Evolutionary conservation across 2,329 filamentous ascomycete genomes (phyloP), one percentile per base, ranked within the genome.

Genomic region (Scortechinia acanthostroma): DNA sequence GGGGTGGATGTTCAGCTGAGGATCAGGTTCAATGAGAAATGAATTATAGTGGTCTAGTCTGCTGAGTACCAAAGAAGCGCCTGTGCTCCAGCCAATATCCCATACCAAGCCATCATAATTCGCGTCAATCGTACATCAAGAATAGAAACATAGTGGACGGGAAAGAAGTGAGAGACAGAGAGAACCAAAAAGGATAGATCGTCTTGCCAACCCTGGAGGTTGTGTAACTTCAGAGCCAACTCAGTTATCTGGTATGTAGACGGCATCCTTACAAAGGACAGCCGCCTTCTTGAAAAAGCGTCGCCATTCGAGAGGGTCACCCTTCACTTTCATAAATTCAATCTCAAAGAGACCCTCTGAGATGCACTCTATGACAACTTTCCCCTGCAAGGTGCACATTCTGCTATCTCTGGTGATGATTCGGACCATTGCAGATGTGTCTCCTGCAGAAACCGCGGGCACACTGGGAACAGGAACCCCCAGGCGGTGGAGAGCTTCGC

Each of bases 261-360:
- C 83, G 5, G 81, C 89, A 58, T 95, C 89, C 58, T 88, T 88
- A 66, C 91, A 94, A 48, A 91, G 71, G 50, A 94, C 73, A 22
- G 88, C 88, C n/a, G 96, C 78, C 63, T 89, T 91, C 68, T 98
- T 98, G 73, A 98, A 98, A 60, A 98, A 89, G 23, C 93, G 74
- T 49, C 93, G 79, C 93, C 94, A 98, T 68, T 97, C 91, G 43
- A 98, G 67, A 3, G 93, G 93, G 68, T 98, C 93, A 4, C 93
- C 93, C 68, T 95, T 96, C 45, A 88, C 76, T 68, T 98, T 98
- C 52, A 94, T 78, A 59, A 98, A 97, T 44, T 89, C 77, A 21
- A 96, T 87, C 61, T 96, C 91, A 20, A 91, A 74, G 22, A 91
- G 64, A 49, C 86, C 83, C 16, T 66, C 69, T 1, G 68, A 68